phyloP scores from a whole-genome alignment of 2,329 filamentous ascomycete genomes.

The Davidsoniella virescens region DNA sequence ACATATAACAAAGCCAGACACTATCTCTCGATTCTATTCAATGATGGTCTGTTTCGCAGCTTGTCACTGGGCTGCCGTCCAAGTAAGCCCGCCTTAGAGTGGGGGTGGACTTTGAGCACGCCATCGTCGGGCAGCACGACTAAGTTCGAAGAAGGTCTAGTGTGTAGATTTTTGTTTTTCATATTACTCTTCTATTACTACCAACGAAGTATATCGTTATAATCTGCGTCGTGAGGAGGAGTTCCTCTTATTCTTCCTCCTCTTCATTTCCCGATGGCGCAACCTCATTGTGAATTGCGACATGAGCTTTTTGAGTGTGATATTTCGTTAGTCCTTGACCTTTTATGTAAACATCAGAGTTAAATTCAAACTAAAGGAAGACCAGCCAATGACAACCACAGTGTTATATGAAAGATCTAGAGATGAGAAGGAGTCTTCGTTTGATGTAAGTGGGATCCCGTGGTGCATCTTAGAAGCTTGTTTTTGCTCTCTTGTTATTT shows the following conservation, averaged over 20 bases:
- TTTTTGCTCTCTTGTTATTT: neutral
- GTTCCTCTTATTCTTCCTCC: no score
- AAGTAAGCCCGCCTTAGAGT: neutral
- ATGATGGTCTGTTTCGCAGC: no score
- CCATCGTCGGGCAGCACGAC: conserved; percentile 4
- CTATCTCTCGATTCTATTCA: no score
- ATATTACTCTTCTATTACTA: neutral
- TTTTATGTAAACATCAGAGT: neutral
- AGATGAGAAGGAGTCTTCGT: no score
- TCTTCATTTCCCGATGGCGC: neutral
- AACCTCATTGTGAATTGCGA: conserved; percentile 8
- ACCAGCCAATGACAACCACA: no score
- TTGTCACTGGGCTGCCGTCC: no score
- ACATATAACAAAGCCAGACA: no score
- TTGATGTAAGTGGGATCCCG: neutral
- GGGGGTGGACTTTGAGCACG: conserved; percentile 9
- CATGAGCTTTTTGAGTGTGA: neutral
- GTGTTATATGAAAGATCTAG: neutral
- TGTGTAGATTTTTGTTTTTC: neutral
- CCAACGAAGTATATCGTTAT: neutral
- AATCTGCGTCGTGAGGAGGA: no score
- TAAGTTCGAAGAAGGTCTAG: no score
- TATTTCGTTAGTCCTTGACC: neutral
- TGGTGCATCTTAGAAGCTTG: neutral
- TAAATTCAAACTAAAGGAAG: no score